These are phyloP conservation scores for Cocos nucifera DNA, from an alignment of 176 grass and related monocot genomes.

Conservation along the genomic window DNA sequence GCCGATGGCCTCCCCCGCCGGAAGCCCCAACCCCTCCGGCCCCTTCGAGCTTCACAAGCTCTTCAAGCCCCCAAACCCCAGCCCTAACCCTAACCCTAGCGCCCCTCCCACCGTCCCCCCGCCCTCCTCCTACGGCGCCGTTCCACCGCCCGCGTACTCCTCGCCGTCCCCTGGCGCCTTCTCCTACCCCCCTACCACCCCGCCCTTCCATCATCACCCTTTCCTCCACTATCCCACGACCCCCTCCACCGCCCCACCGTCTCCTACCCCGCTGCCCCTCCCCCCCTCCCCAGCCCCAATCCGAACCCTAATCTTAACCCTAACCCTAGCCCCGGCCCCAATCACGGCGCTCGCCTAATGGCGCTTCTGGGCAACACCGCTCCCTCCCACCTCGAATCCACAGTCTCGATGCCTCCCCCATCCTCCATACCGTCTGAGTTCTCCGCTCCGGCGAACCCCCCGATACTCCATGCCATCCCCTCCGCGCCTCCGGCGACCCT, in stretches of 20 bases:
- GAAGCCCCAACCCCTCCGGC: constrained; percentile 36
- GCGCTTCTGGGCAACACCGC: constrained; percentile 60
- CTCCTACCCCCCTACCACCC: constrained; percentile 52
- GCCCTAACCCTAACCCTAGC: constrained; percentile 22
- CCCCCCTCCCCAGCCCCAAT: constrained; percentile 28
- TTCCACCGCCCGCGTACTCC: constrained; percentile 6
- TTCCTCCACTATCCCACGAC: constrained; percentile 39
- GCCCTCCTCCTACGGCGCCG: constrained; percentile 26
- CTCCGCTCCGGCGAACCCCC: constrained; percentile 15
- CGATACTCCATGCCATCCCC: constrained; percentile 32
- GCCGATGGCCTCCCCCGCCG: constrained; percentile 58
- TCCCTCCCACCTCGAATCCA: constrained; percentile 41
- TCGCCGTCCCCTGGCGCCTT: constrained; percentile 36
- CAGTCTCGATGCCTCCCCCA: constrained; percentile 38
- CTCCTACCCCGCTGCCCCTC: constrained; percentile 27
- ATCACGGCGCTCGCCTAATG: constrained; percentile 64
- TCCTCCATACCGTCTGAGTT: constrained; percentile 26
- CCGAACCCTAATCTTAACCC: constrained; percentile 24
- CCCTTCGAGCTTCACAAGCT: constrained; percentile 42
- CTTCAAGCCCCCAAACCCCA: constrained; percentile 35
- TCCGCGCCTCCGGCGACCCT: constrained; percentile 35
- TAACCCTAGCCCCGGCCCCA: constrained; percentile 17
- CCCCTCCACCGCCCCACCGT: constrained; percentile 26
- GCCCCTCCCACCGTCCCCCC: constrained; percentile 16
- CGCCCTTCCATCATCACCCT: constrained; percentile 45